Evolutionary conservation across 2,329 filamentous ascomycete genomes (phyloP), one percentile per base, ranked within the genome.

Genomic region (Phyllosticta citrichinensis): DNA sequence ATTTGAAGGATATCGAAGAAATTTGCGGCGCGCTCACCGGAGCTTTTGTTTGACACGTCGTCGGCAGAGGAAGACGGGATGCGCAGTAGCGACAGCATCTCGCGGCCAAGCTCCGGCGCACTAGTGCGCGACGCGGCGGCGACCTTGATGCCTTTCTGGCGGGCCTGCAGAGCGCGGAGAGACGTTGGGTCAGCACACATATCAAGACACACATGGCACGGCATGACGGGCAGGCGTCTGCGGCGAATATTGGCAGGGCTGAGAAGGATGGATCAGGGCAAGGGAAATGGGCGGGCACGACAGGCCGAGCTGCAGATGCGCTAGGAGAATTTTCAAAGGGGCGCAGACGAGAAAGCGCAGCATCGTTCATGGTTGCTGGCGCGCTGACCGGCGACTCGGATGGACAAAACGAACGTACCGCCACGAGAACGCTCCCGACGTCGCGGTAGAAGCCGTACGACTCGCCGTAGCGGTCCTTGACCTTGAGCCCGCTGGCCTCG

Each of bases 101-200:
- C 87, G 58, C 87, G 80, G 0, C 88, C 94, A 1, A 96, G 80
- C 53, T 89, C 86, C 0, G 92, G 91, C 0, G 91, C 84, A 64
- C 82, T 80, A 0, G 93, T 97, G 12, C 94, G 85, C 27, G 87
- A 92, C 6, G 93, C 94, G 10, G 91, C 84, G 62, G 81, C 91
- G 12, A 97, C 70, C 2, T 77, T 75, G 30, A 86, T 82, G 51
- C 75, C 74, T 56, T 77, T 78, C 8, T 75, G 50, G 25, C 60
- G 52, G 14, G 58, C 62, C 56, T 58, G 20, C 53, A 30, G 27
- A 10, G 9, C 27, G 27, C 27, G 27, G 27, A 30, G 27, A 30
- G 27, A 24, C 55, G 30, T 20, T 17, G 17, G 27, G 24, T 55
- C 27, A 55, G 52, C 52, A 53, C 11, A 56, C 17, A 17, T 33